Percentiles rank a stretch among this genome's conserved stretches.
Evolutionary conservation across 805 yeast species (phyloP).

Genomic region (Candida coquimbonensis): DNA sequence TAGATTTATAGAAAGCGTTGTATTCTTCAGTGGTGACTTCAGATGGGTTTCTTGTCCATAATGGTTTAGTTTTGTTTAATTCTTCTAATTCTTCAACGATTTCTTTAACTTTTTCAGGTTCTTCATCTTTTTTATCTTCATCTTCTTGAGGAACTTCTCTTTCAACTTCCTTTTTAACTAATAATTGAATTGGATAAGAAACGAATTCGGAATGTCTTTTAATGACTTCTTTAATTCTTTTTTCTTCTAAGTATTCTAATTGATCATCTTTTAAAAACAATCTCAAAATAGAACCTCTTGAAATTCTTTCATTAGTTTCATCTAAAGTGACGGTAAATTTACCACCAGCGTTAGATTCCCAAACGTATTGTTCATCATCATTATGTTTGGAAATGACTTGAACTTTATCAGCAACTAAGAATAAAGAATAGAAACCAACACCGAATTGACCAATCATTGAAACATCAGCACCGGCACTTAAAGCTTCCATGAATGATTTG

Average conservation of each 20-base stretch:
- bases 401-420: conserved; percentile 98
- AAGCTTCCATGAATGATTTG: conserved; percentile 98
- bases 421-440: conserved; percentile 99
- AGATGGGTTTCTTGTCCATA: conserved; percentile 98
- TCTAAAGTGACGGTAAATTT: conserved; percentile 95
- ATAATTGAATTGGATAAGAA: conserved; percentile 96
- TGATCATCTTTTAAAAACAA: conserved; percentile 98
- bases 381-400: conserved; percentile 98
- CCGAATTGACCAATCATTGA: conserved; percentile 99
- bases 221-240: conserved; percentile 98
- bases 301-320: conserved; percentile 73
- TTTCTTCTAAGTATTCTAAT: conserved; percentile 97
- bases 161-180: conserved; percentile 86
- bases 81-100: conserved; percentile 94
- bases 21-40: conserved; percentile 98
- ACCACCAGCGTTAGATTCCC: conserved; percentile 99
- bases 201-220: conserved; percentile 99
- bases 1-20: conserved; percentile 98
- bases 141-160: conserved; percentile 46
- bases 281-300: conserved; percentile 95
- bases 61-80: conserved; percentile 96
- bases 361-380: conserved; percentile 98
- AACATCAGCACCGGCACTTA: conserved; percentile 98
- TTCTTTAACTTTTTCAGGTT: conserved; percentile 88
- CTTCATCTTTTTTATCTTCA: conserved; percentile 61